These are phyloP conservation scores for Trichoderma arundinaceum DNA, from an alignment of 2,329 filamentous ascomycete species.

Conservation along the genomic window DNA sequence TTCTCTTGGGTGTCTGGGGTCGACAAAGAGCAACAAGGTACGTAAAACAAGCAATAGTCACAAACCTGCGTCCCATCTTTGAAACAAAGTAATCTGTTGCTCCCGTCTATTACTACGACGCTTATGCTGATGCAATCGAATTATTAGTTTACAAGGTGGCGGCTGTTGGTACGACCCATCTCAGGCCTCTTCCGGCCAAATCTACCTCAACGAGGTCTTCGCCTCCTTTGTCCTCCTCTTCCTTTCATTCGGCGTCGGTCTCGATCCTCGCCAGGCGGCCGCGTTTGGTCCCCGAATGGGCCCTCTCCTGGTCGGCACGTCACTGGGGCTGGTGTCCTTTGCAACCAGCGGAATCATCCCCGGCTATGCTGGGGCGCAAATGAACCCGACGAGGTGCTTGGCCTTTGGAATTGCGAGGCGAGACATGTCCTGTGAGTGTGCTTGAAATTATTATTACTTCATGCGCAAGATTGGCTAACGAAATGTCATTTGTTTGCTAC, in stretches of 20 bases:
- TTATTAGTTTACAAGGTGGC: slow-evolving; percentile 40
- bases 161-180: slow-evolving; percentile 48
- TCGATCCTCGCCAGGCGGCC: slow-evolving; percentile 57
- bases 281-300: slow-evolving; percentile 56
- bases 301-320: slow-evolving; percentile 54
- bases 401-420: slow-evolving; percentile 49
- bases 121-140: neutral
- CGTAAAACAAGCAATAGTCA: neutral
- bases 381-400: slow-evolving; percentile 55
- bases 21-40: slow-evolving; percentile 41
- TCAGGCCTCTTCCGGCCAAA: slow-evolving; percentile 46
- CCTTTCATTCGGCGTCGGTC: slow-evolving; percentile 57
- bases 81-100: neutral
- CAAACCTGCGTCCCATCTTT: neutral
- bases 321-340: slow-evolving; percentile 46
- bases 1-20: slow-evolving; percentile 47
- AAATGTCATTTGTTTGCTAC: slow-evolving; percentile 9
- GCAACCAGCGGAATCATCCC: slow-evolving; percentile 46
- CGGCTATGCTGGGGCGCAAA: slow-evolving; percentile 50
- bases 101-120: neutral
- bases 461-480: neutral
- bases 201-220: slow-evolving; percentile 56
- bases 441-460: slow-evolving; percentile 1
- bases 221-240: slow-evolving; percentile 44
- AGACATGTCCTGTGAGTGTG: slow-evolving; percentile 35